Percentiles rank a stretch among this genome's conserved stretches.
Conservation (phyloP, 2,329 filamentous ascomycete genomes). For the Aspergillus sp. region DNA sequence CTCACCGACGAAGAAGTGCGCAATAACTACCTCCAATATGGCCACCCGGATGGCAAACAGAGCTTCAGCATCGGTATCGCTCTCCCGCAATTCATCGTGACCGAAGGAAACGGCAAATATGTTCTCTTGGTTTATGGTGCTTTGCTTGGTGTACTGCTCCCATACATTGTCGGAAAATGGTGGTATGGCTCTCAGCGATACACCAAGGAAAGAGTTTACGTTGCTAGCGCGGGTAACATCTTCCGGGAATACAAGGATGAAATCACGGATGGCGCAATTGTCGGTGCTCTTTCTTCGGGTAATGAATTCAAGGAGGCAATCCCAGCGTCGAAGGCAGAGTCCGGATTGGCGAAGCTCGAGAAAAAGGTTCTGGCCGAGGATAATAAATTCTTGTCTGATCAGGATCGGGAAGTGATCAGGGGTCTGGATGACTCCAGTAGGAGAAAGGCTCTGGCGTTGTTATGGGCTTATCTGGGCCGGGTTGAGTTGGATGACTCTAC, state of each 20-base stretch:
- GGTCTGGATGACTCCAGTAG: slow-evolving; percentile 76
- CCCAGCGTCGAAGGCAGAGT: slow-evolving; percentile 74
- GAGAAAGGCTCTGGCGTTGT: slow-evolving; percentile 80
- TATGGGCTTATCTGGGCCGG: slow-evolving; percentile 94
- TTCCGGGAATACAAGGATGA: slow-evolving; percentile 90
- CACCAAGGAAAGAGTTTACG: slow-evolving; percentile 89
- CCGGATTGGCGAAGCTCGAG: slow-evolving; percentile 79
- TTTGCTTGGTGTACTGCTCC: slow-evolving; percentile 83
- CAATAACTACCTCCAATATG: slow-evolving; percentile 94
- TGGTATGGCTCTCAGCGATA: slow-evolving; percentile 95
- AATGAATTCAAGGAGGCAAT: slow-evolving; percentile 80
- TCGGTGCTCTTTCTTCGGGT: slow-evolving; percentile 78
- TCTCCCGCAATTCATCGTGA: slow-evolving; percentile 86
- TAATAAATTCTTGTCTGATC: slow-evolving; percentile 60
- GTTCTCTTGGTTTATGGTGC: slow-evolving; percentile 86
- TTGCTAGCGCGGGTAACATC: slow-evolving; percentile 90
- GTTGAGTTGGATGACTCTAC: slow-evolving; percentile 76
- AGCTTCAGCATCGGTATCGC: slow-evolving; percentile 97
- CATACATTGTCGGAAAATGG: slow-evolving; percentile 93
- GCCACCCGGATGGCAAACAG: slow-evolving; percentile 97
- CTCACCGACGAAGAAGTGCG: slow-evolving; percentile 95
- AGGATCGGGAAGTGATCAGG: slow-evolving; percentile 75
- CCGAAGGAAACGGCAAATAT: slow-evolving; percentile 93
- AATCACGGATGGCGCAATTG: slow-evolving; percentile 75
- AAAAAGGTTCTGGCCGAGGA: slow-evolving; percentile 70